phyloP scores from a whole-genome alignment of 2,329 filamentous ascomycete genomes.

The Cordyceps cateniannulata region DNA sequence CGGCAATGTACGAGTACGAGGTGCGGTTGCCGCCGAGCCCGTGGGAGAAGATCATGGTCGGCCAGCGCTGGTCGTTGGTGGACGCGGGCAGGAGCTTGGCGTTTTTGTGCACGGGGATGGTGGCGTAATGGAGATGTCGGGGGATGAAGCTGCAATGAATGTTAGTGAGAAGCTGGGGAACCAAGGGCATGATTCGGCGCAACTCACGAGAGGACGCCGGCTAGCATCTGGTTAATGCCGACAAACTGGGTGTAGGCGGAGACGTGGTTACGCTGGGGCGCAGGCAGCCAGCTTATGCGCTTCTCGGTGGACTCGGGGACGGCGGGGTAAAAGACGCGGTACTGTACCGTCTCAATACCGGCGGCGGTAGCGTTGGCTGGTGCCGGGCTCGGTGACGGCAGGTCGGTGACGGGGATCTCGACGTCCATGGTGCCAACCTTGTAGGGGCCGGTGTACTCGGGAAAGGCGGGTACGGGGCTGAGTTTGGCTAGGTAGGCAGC shows the following conservation, averaged over 20 bases:
- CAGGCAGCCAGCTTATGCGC: constrained; percentile 68
- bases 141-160: constrained; percentile 53
- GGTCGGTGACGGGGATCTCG: constrained; percentile 63
- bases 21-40: constrained; percentile 76
- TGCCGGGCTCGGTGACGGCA: constrained; percentile 46
- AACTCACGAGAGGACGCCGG: constrained; percentile 54
- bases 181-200: neutral
- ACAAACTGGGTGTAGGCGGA: constrained; percentile 72
- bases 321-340: constrained; percentile 77
- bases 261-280: constrained; percentile 67
- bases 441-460: constrained; percentile 69
- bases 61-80: constrained; percentile 55
- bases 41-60: constrained; percentile 80
- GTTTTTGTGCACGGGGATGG: constrained; percentile 67
- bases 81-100: constrained; percentile 52
- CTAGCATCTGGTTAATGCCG: constrained; percentile 53
- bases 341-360: constrained; percentile 66
- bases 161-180: neutral
- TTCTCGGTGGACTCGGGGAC: constrained; percentile 44
- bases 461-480: constrained; percentile 66
- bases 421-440: constrained; percentile 74
- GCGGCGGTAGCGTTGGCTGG: constrained; percentile 45
- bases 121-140: constrained; percentile 65
- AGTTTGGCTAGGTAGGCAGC: constrained; percentile 46
- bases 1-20: constrained; percentile 76